Conservation (phyloP, 352 stramenopile species). For the Peronosclerospora sorghi region DNA sequence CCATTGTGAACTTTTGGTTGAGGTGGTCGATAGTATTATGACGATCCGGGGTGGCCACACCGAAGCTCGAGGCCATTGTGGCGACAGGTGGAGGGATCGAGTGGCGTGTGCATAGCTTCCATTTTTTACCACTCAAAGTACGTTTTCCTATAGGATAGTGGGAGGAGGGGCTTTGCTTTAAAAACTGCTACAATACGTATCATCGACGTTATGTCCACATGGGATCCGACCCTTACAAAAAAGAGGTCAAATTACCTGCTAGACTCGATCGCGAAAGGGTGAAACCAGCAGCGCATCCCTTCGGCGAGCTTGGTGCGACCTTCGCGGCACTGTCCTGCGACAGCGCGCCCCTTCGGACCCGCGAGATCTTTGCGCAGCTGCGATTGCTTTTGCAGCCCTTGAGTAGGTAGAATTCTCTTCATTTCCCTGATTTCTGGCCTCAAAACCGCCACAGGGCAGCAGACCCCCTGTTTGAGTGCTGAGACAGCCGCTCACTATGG, state of each 20-base stretch:
- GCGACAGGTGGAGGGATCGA: constrained; percentile 14
- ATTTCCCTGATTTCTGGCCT: too few species aligned
- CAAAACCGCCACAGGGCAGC: too few species aligned
- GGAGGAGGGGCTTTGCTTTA: constrained; percentile 19
- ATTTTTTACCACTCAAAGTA: constrained; percentile 18
- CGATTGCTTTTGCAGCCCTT: neutral
- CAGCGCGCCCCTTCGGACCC: constrained; percentile 11
- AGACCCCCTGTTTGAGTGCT: too few species aligned
- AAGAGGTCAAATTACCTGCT: neutral
- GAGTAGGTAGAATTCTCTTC: too few species aligned
- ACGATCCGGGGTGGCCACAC: neutral
- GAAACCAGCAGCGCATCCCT: constrained; percentile 19
- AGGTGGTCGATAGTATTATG: constrained; percentile 20
- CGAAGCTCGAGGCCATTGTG: constrained; percentile 5
- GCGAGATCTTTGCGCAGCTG: constrained; percentile 25
- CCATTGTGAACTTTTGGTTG: constrained; percentile 1
- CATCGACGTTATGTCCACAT: neutral
- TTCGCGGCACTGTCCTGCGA: constrained; percentile 18
- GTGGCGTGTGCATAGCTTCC: constrained; percentile 7
- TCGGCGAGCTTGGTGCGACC: constrained; percentile 18
- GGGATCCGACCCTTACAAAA: constrained; percentile 13
- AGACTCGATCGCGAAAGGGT: constrained; percentile 11
- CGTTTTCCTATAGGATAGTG: constrained; percentile 9
- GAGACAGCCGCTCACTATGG: too few species aligned
- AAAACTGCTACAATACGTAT: constrained; percentile 12